Conservation (phyloP, 2,329 filamentous ascomycete genomes). For the Leptoxyphium fumago region DNA sequence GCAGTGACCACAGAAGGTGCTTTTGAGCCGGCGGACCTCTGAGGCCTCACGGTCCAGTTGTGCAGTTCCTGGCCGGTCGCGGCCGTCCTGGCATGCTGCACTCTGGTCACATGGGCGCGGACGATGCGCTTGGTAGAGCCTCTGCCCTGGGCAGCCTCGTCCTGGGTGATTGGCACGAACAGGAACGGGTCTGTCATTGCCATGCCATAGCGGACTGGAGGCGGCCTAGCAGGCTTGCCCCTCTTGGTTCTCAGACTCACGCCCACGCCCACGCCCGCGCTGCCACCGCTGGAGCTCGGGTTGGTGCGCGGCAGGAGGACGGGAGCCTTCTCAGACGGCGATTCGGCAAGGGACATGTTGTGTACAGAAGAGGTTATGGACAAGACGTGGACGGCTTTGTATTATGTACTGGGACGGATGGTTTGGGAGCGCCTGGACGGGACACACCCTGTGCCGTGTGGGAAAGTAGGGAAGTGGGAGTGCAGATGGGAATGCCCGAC, state of each 20-base stretch:
- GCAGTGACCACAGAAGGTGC: neutral
- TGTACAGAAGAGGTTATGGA: too few species aligned
- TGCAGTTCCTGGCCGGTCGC: slow-evolving; percentile 6
- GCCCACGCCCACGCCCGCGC: too few species aligned
- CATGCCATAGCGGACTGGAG: neutral
- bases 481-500: too few species aligned
- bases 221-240: neutral
- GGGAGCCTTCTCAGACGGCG: neutral
- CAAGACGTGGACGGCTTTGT: too few species aligned
- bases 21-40: neutral
- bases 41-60: slow-evolving; percentile 9
- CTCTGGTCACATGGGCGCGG: slow-evolving; percentile 8
- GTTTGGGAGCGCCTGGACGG: too few species aligned
- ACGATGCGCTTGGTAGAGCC: slow-evolving; percentile 8
- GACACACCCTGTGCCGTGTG: too few species aligned
- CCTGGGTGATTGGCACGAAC: slow-evolving; percentile 7
- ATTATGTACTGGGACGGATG: too few species aligned
- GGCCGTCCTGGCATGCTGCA: slow-evolving; percentile 8
- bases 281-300: neutral
- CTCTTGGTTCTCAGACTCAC: too few species aligned
- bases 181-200: slow-evolving; percentile 5
- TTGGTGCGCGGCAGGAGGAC: neutral
- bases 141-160: slow-evolving; percentile 8
- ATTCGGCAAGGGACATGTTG: neutral
- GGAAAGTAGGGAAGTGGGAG: too few species aligned